Percentiles rank a stretch among this genome's conserved stretches.
These are phyloP conservation scores for Neltuma alba DNA, from an alignment of 306 rosid species.

Conservation along the genomic window DNA sequence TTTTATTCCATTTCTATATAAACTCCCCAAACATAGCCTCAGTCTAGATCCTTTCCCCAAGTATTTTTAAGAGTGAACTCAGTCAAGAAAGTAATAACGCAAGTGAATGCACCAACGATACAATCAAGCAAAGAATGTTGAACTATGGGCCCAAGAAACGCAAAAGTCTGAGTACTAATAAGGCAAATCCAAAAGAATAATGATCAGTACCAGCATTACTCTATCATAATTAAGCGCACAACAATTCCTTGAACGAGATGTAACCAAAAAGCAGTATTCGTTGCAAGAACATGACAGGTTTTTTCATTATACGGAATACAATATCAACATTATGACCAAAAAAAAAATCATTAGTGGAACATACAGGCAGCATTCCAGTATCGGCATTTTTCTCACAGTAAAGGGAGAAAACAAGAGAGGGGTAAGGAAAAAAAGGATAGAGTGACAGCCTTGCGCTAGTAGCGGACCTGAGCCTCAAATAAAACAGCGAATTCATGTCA, in stretches of 20 bases:
- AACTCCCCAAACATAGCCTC: neutral
- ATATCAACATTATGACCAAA: slow-evolving; percentile 35
- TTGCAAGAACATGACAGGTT: slow-evolving; percentile 18
- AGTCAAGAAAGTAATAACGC: neutral
- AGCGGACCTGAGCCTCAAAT: slow-evolving; percentile 45
- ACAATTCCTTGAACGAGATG: neutral
- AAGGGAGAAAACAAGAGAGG: neutral
- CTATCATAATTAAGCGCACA: neutral
- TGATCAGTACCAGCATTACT: slow-evolving; percentile 16
- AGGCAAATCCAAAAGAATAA: neutral
- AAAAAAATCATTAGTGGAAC: slow-evolving; percentile 12
- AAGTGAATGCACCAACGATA: neutral
- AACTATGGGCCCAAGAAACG: neutral
- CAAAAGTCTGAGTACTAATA: neutral
- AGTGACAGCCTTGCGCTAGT: slow-evolving; percentile 26
- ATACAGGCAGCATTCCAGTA: slow-evolving; percentile 44
- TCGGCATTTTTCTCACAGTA: slow-evolving; percentile 40
- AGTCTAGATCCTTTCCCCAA: neutral
- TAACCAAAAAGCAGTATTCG: neutral
- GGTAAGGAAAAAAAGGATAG: neutral
- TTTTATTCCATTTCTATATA: neutral
- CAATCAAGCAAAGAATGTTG: neutral
- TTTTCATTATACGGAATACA: slow-evolving; percentile 34
- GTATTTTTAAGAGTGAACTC: neutral
- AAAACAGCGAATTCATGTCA: neutral